Percentiles rank a stretch among this genome's conserved stretches.
Evolutionary conservation across 768 basidiomycete genomes (phyloP).

Genomic region (Phylloporus arenicola): DNA sequence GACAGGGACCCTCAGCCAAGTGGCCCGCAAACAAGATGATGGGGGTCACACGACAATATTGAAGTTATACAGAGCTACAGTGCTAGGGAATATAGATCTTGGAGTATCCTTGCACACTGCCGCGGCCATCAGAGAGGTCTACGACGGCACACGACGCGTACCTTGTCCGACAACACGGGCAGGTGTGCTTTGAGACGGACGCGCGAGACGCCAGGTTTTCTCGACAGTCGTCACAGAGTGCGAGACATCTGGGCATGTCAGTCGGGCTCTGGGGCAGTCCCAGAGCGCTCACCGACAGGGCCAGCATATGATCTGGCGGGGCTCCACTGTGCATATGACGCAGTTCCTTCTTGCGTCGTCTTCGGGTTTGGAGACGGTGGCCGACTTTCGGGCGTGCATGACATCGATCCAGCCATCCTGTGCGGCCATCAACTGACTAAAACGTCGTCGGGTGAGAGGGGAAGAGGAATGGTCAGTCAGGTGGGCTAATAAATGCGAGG

Average conservation of each 20-base stretch:
- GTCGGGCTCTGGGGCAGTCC: not conserved
- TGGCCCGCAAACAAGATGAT: not conserved
- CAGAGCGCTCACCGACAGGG: slow-evolving; percentile 59
- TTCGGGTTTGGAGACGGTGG: slow-evolving; percentile 19
- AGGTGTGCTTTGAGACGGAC: slow-evolving; percentile 44
- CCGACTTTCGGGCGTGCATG: slow-evolving; percentile 22
- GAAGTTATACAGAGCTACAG: not conserved
- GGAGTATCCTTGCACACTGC: slow-evolving; percentile 32
- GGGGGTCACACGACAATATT: not conserved
- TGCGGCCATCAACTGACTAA: slow-evolving; percentile 33
- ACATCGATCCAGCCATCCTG: slow-evolving; percentile 29
- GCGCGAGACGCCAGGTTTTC: slow-evolving; percentile 47
- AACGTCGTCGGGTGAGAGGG: slow-evolving; percentile 47
- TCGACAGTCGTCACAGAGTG: slow-evolving; percentile 51
- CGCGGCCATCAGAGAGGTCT: not conserved
- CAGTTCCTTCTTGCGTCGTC: slow-evolving; percentile 42
- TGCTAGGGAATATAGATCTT: slow-evolving; percentile 32
- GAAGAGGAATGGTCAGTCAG: slow-evolving; percentile 39
- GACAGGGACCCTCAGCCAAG: too few species aligned
- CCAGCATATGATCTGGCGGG: slow-evolving; percentile 75
- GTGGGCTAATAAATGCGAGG: slow-evolving; percentile 52
- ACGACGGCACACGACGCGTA: slow-evolving; percentile 23
- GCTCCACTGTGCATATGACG: slow-evolving; percentile 67
- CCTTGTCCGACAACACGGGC: slow-evolving; percentile 48
- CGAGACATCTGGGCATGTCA: slow-evolving; percentile 37